Conservation (phyloP, 2,329 filamentous ascomycete species). For the Monilinia polystroma region DNA sequence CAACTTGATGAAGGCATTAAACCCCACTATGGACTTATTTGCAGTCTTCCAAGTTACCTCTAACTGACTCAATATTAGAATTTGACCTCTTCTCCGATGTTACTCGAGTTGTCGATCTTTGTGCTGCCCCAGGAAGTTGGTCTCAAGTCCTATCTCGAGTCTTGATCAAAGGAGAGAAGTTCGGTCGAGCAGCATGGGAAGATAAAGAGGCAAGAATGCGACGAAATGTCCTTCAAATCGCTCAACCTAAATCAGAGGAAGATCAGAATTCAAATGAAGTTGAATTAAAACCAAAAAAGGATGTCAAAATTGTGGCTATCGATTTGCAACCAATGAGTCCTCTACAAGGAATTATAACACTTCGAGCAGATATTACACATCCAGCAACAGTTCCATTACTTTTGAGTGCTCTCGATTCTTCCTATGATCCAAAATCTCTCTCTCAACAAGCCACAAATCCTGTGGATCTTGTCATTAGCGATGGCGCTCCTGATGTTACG, state of each 20-base stretch:
- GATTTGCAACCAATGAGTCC: conserved; percentile 96
- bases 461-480: conserved; percentile 91
- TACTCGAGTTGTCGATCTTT: conserved; percentile 90
- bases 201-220: conserved; percentile 71
- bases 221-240: conserved; percentile 54
- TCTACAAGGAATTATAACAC: conserved; percentile 84
- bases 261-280: conserved; percentile 30
- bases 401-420: conserved; percentile 77
- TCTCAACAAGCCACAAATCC: conserved; percentile 63
- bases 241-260: conserved; percentile 30
- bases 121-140: conserved; percentile 94
- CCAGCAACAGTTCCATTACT: conserved; percentile 90
- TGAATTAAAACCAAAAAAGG: conserved; percentile 51
- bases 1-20: conserved; percentile 77
- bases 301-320: conserved; percentile 93
- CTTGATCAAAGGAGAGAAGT: conserved; percentile 88
- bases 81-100: conserved; percentile 92
- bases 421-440: conserved; percentile 53
- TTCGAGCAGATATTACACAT: conserved; percentile 96
- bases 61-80: conserved; percentile 49
- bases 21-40: conserved; percentile 13
- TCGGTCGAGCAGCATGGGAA: conserved; percentile 82
- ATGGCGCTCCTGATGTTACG: conserved; percentile 94
- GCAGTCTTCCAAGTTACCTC: background rate
- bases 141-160: conserved; percentile 93